Base-by-base conservation (phyloP, 441 rosid species). In the Melastoma candidum region DNA sequence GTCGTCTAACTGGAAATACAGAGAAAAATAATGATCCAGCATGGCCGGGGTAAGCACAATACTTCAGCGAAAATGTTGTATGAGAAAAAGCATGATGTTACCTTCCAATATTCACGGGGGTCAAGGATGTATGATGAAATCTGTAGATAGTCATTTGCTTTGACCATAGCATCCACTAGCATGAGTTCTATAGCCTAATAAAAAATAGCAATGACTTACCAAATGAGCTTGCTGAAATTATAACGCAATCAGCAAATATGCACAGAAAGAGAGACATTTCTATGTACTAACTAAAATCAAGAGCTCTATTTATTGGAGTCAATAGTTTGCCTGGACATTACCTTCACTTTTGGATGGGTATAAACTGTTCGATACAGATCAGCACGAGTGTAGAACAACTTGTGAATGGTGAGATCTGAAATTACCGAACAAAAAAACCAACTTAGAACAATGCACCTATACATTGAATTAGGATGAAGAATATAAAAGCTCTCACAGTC, bases 281-380 rank as follows among this genome's bases (percentile, higher is more conserved):
- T 12, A 32, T 51, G 8, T 13, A 41, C 55, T 26, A 41, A 13
- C 17, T 51, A 26, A 8, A 41, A 51, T 44, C 14, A 9, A 25
- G 50, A 17, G 25, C 25, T 8, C 11, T 5, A 47, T 25, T 13
- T 12, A 46, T 12, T 12, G 11, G 50, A 1, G 7, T 47, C 11
- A 10, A 17, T 7, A 47, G 50, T 17, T 47, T 9, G 10, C 14
- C 11, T 58, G 41, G 56, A 64, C 57, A 75, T 27, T 60, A 90
- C 98, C 96, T 85, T 90, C 58, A 85, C 96, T 85, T 90, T 90
- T 61, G 96, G 75, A 75, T 90, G 96, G 12, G 82, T 82, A 65
- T 90, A 90, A 60, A 87, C 95, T 8, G 90, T 87, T 62, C 95
- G 84, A 70, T 83, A 76, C 51, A 90, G 88, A 74, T 90, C 98